These are phyloP conservation scores for Carex scoparia DNA, from an alignment of 176 grass and related monocot species.

Conservation along the genomic window DNA sequence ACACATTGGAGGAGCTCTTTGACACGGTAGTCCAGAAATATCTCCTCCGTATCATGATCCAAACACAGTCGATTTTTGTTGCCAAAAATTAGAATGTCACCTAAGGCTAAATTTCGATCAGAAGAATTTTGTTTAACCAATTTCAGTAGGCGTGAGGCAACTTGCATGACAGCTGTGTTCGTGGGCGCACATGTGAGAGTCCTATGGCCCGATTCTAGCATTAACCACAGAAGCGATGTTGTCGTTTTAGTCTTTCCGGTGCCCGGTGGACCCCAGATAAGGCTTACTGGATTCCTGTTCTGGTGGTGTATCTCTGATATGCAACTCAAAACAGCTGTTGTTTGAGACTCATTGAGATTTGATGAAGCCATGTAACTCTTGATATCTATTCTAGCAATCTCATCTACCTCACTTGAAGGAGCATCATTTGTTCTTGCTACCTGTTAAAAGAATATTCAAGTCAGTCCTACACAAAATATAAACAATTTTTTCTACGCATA, in stretches of 20 bases:
- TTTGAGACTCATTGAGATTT: conserved; percentile 46
- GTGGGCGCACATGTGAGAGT: conserved; percentile 56
- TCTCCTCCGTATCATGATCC: conserved; percentile 38
- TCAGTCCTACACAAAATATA: neutral
- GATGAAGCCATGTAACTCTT: neutral
- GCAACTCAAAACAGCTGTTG: conserved; percentile 27
- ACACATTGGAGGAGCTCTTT: conserved; percentile 45
- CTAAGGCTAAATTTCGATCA: conserved; percentile 26
- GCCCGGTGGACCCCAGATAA: conserved; percentile 55
- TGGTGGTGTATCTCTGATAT: conserved; percentile 15
- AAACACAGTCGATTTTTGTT: conserved; percentile 44
- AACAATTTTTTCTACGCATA: neutral
- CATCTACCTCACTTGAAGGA: neutral
- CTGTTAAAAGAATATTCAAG: conserved; percentile 7
- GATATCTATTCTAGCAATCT: neutral
- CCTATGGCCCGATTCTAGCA: conserved; percentile 7
- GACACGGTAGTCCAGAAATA: conserved; percentile 60
- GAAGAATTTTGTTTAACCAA: conserved; percentile 27
- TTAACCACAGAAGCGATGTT: conserved; percentile 32
- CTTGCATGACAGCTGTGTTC: conserved; percentile 39
- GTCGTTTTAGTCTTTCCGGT: conserved; percentile 62
- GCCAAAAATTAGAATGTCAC: conserved; percentile 60
- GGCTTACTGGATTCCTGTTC: conserved; percentile 5
- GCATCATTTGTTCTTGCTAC: neutral
- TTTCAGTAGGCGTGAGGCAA: conserved; percentile 31